phyloP scores from a whole-genome alignment of 2,329 filamentous ascomycete species.

The Apiospora koreana region DNA sequence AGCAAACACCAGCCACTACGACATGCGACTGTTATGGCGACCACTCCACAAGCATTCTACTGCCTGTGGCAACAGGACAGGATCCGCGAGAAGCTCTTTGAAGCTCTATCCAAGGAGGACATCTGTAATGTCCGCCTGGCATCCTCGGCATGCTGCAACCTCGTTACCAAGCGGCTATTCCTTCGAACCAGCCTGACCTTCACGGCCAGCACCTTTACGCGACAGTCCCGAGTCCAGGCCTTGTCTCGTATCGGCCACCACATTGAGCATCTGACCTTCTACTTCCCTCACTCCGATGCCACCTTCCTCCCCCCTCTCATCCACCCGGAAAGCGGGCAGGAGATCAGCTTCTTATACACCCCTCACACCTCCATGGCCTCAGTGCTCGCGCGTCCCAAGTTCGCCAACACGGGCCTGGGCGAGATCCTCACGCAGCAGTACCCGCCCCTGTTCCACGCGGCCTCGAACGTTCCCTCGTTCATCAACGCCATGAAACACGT shows the following conservation, averaged over 20 bases:
- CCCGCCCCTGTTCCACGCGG: conserved; percentile 84
- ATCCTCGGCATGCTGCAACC: conserved; percentile 69
- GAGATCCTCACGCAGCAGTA: conserved; percentile 85
- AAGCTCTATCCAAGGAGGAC: conserved; percentile 50
- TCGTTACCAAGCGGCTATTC: conserved; percentile 71
- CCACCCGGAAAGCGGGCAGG: conserved; percentile 73
- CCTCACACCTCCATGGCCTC: conserved; percentile 69
- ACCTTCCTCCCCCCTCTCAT: conserved; percentile 85
- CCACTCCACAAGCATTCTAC: conserved; percentile 52
- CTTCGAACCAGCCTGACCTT: conserved; percentile 70
- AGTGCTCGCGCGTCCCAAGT: conserved; percentile 69
- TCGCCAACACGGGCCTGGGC: conserved; percentile 76
- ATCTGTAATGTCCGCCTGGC: conserved; percentile 64
- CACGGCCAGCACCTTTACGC: conserved; percentile 73
- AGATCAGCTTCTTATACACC: conserved; percentile 80
- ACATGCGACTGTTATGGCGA: conserved; percentile 56
- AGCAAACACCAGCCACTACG: conserved; percentile 29
- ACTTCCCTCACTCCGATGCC: conserved; percentile 72
- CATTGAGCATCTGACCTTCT: conserved; percentile 77
- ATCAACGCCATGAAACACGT: conserved; percentile 71
- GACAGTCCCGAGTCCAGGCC: conserved; percentile 70
- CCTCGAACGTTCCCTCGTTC: conserved; percentile 85
- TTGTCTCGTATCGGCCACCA: conserved; percentile 77
- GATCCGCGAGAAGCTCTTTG: conserved; percentile 53
- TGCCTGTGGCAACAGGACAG: conserved; percentile 54